Evolutionary conservation across 176 grass and related monocot genomes (phyloP).

Genomic region (Guadua angustifolia): DNA sequence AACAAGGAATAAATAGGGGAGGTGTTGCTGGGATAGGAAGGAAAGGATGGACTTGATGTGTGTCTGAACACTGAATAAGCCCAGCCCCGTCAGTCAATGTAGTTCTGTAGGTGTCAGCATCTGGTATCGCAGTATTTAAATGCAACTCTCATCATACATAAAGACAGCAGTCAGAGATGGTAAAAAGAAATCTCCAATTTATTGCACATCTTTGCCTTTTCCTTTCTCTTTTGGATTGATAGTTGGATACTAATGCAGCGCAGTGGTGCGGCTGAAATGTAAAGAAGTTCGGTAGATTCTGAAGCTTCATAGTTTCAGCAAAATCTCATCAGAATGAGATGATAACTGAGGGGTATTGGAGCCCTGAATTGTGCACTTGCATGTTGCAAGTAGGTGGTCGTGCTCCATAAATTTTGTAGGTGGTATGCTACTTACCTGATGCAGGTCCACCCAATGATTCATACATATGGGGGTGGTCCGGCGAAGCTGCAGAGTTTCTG

Average conservation of each 20-base stretch:
- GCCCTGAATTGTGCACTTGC: neutral
- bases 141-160: neutral
- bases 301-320: neutral
- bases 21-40: neutral
- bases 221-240: neutral
- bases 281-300: neutral
- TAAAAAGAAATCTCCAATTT: neutral
- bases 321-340: neutral
- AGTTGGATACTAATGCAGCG: neutral
- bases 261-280: neutral
- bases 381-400: neutral
- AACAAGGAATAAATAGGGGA: neutral
- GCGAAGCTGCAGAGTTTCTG: neutral
- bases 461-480: neutral
- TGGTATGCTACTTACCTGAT: constrained; percentile 10
- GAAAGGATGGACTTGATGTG: neutral
- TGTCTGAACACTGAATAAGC: constrained; percentile 3
- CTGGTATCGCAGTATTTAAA: neutral
- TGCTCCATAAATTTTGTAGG: constrained; percentile 12
- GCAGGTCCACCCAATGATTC: neutral
- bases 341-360: neutral
- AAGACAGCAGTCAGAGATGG: neutral
- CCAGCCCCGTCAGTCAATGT: neutral
- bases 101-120: neutral
- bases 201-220: neutral